Conservation (phyloP, 805 yeast genomes). For the Ogataea allantospora region DNA sequence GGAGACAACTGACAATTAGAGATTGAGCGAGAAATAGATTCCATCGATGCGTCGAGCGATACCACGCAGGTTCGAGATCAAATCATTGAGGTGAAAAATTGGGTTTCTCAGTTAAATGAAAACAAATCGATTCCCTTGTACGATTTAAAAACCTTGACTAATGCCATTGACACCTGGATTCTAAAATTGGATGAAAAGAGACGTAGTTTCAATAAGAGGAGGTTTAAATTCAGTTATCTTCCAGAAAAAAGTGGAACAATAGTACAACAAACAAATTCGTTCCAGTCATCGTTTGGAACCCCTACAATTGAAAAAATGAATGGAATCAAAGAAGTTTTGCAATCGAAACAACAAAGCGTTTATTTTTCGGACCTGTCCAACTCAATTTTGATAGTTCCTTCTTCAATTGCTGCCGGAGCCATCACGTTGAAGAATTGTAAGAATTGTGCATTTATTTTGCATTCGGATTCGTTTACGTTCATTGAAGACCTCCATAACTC, state of each 20-base stretch:
- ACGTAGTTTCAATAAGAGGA: constrained; percentile 14
- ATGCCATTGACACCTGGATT: constrained; percentile 19
- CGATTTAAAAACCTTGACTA: constrained; percentile 25
- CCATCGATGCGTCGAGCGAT: constrained; percentile 2
- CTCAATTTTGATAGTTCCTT: constrained; percentile 15
- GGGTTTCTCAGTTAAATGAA: constrained; percentile 17
- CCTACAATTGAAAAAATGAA: constrained; percentile 11
- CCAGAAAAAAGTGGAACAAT: constrained; percentile 9
- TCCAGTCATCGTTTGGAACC: not conserved
- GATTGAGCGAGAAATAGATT: constrained; percentile 3
- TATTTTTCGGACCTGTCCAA: constrained; percentile 13
- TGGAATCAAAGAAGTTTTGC: not conserved
- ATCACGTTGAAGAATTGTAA: constrained; percentile 20
- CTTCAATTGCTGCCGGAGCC: constrained; percentile 14
- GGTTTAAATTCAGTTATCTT: constrained; percentile 23
- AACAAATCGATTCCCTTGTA: constrained; percentile 23
- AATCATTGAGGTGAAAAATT: constrained; percentile 18
- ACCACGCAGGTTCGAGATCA: constrained; percentile 9
- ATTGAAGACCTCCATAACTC: constrained; percentile 15
- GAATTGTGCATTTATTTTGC: constrained; percentile 15
- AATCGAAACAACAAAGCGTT: constrained; percentile 2
- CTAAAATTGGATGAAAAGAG: constrained; percentile 22
- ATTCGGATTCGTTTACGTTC: constrained; percentile 25
- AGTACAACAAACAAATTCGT: not conserved
- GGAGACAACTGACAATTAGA: constrained; percentile 1